Conservation (phyloP, 176 grass and related monocot genomes). For the Juncus effusus region DNA sequence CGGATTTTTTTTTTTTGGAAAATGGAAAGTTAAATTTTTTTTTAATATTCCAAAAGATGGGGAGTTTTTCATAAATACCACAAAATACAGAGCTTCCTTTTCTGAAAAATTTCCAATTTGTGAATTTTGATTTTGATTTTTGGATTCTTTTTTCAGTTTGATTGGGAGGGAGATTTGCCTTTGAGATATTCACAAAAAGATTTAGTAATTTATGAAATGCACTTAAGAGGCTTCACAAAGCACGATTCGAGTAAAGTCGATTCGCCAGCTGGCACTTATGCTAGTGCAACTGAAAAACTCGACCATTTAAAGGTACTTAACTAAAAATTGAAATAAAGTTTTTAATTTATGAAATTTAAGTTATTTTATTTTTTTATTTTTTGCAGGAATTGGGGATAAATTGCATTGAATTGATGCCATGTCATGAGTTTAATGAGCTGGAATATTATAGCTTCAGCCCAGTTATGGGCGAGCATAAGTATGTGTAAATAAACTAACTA, state of each 20-base stretch:
- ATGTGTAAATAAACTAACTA: constrained; percentile 27
- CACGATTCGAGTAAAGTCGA: constrained; percentile 66
- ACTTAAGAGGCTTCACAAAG: constrained; percentile 84
- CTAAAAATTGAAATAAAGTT: neutral
- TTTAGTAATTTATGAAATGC: constrained; percentile 90
- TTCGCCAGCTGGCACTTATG: constrained; percentile 65
- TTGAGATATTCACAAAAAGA: constrained; percentile 57
- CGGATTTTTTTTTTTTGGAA: no score
- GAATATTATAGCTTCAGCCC: constrained; percentile 60
- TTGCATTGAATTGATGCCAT: constrained; percentile 94
- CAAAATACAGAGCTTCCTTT: neutral
- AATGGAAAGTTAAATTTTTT: neutral
- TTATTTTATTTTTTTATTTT: constrained; percentile 4
- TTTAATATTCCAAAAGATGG: constrained; percentile 14
- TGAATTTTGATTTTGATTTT: constrained; percentile 22
- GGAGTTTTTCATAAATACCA: constrained; percentile 11
- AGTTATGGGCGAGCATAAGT: constrained; percentile 48
- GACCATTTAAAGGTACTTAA: constrained; percentile 71
- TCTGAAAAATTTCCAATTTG: constrained; percentile 2
- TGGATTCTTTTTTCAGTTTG: constrained; percentile 56
- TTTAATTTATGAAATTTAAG: no score
- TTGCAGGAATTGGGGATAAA: constrained; percentile 86
- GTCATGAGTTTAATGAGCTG: constrained; percentile 93
- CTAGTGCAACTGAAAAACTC: constrained; percentile 63
- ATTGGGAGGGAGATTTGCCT: constrained; percentile 83